Conservation (phyloP, 1,284 basidiomycete genomes). For the Irpex sp. region DNA sequence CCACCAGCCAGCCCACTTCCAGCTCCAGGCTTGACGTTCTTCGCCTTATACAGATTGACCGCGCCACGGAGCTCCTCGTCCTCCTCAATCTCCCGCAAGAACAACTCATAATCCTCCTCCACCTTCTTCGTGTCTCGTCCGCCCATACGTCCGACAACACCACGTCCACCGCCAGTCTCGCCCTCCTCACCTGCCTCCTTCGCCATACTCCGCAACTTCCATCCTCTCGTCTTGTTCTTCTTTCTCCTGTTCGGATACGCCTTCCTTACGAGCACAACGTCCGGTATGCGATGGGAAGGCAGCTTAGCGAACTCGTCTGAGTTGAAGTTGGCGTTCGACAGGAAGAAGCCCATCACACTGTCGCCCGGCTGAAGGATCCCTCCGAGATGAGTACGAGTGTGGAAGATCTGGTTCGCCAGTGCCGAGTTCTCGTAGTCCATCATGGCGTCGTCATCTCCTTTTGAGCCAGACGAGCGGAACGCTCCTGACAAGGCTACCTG, state of each 20-base stretch:
- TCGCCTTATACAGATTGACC: constrained; percentile 86
- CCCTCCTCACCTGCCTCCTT: constrained; percentile 89
- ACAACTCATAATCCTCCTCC: constrained; percentile 95
- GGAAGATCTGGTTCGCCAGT: constrained; percentile 78
- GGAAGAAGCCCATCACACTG: constrained; percentile 87
- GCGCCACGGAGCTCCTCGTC: constrained; percentile 89
- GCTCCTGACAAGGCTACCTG: constrained; percentile 89
- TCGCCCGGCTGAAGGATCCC: constrained; percentile 95
- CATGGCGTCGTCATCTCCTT: constrained; percentile 40
- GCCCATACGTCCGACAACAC: constrained; percentile 86
- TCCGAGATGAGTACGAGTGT: constrained; percentile 95
- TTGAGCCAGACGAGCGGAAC: constrained; percentile 48
- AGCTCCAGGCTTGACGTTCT: constrained; percentile 44
- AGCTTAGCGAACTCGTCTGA: constrained; percentile 82
- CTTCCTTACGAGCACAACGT: constrained; percentile 94
- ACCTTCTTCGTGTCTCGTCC: constrained; percentile 92
- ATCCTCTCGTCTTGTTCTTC: constrained; percentile 82
- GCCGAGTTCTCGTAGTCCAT: constrained; percentile 59
- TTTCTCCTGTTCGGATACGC: constrained; percentile 93
- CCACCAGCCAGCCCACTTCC: constrained; percentile 45
- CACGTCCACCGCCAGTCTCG: constrained; percentile 69
- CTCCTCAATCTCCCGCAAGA: constrained; percentile 94
- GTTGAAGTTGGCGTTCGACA: constrained; percentile 92
- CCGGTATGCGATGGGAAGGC: constrained; percentile 75
- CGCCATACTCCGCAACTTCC: constrained; percentile 92